Base-by-base conservation (phyloP, 2,329 filamentous ascomycete species). In the Parastagonospora nodorum region DNA sequence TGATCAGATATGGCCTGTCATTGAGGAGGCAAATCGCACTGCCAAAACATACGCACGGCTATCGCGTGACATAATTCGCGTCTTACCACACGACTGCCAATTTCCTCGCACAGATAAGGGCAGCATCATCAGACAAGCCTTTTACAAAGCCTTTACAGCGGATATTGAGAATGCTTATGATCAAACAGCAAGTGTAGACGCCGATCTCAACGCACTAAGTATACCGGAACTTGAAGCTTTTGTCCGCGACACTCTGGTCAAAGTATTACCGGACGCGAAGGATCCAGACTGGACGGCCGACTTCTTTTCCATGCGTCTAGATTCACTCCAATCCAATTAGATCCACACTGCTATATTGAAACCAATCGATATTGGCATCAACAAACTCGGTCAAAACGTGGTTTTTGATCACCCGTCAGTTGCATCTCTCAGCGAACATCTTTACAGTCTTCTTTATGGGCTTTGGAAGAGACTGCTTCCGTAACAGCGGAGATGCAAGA, bases 251-350 rank as follows among this genome's bases (percentile, higher is more conserved):
- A 54, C 51, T n/a, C 48, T 67, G 11, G 29, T 29, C n/a, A 55
- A 55, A 32, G 45, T 45, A 5, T 24, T 64, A 7, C 57, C 59
- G 4, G 39, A 57, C 29, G 51, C 46, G 14, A 41, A 48, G 14
- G 38, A 49, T 8, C 28, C 61, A 11, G 50, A 55, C 8, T 24
- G 39, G 8, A 77, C 78, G n/a, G 75, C 78, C 0, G 84, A 88
- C 60, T 82, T 88, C 58, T 87, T 87, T 62, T 72, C 76, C 0
- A 68, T 80, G 1, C 84, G 85, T 0, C 69, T 86, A 1, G 85
- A 87, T 61, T 84, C 80, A 15, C 65, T 87, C 14, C 81, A 84
- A 52, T 80, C 83, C 0, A 84, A 84, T 11, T 77, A 80, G 43
- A 77, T 84, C 37, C 77, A 84, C 42, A 75, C 75, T 8, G 72